These are phyloP conservation scores for Claviceps purpurea DNA, from an alignment of 2,329 filamentous ascomycete species.

Conservation along the genomic window DNA sequence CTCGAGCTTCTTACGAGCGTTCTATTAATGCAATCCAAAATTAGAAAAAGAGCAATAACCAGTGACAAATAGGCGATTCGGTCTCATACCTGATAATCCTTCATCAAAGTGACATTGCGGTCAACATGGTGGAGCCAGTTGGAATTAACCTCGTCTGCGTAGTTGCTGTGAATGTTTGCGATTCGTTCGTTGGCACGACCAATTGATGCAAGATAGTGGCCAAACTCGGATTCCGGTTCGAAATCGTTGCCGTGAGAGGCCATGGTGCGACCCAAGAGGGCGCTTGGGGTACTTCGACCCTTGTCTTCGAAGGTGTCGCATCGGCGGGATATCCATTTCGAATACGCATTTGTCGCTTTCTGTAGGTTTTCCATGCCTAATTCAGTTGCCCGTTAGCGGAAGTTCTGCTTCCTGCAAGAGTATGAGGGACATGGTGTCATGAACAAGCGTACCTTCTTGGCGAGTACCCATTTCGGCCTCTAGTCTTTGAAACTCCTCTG, in stretches of 20 bases:
- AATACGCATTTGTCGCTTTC: slow-evolving; percentile 69
- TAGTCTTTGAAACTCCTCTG: slow-evolving; percentile 81
- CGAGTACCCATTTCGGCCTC: slow-evolving; percentile 84
- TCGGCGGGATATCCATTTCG: slow-evolving; percentile 78
- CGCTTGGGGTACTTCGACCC: slow-evolving; percentile 72
- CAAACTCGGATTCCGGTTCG: slow-evolving; percentile 79
- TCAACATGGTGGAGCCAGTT: slow-evolving; percentile 90
- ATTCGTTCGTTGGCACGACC: slow-evolving; percentile 82
- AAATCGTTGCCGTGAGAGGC: slow-evolving; percentile 84
- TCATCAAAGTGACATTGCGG: slow-evolving; percentile 83
- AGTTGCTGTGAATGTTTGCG: slow-evolving; percentile 72
- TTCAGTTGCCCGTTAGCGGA: not conserved
- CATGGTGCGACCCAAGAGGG: slow-evolving; percentile 74
- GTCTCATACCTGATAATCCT: slow-evolving; percentile 73
- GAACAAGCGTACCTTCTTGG: slow-evolving; percentile 54
- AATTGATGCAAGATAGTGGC: slow-evolving; percentile 65
- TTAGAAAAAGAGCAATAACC: not conserved
- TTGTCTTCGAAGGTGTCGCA: slow-evolving; percentile 69
- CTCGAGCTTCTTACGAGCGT: slow-evolving; percentile 87
- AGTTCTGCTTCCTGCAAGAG: not conserved
- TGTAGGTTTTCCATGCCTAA: slow-evolving; percentile 84
- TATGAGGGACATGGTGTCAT: not conserved
- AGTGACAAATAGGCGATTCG: not conserved
- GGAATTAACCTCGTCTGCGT: slow-evolving; percentile 61
- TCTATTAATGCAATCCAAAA: slow-evolving; percentile 19